Conservation (phyloP, 2,329 filamentous ascomycete species). For the Ophiocordyceps sinensis region DNA sequence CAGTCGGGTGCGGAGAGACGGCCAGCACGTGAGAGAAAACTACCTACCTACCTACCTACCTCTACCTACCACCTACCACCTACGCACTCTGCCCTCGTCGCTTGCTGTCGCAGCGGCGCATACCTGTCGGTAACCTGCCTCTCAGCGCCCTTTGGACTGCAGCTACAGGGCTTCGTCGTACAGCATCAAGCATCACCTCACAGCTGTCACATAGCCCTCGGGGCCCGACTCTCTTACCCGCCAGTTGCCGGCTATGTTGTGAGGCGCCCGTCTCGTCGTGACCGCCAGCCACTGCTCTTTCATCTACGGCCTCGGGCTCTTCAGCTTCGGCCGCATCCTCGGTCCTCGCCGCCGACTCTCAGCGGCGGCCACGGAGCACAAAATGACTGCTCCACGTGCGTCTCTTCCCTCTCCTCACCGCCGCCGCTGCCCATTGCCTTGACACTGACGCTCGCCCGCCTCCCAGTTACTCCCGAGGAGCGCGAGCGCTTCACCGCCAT, state of each 20-base stretch:
- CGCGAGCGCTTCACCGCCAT: constrained; percentile 37
- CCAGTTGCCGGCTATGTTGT: constrained; percentile 4
- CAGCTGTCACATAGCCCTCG: not conserved
- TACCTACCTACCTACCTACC: too few species aligned
- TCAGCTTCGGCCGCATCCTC: not conserved
- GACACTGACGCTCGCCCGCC: not conserved
- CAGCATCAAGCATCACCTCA: constrained; percentile 1
- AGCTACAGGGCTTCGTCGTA: not conserved
- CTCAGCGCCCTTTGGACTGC: not conserved
- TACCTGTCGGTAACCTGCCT: not conserved
- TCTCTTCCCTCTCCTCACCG: not conserved
- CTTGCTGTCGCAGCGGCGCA: not conserved
- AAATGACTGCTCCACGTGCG: constrained; percentile 4
- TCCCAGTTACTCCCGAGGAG: constrained; percentile 34
- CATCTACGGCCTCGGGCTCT: not conserved
- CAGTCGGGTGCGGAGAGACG: too few species aligned
- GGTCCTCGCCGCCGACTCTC: not conserved
- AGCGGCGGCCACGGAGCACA: not conserved
- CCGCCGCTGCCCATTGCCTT: not conserved
- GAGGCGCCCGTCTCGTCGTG: constrained; percentile 1
- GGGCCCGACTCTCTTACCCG: constrained; percentile 1
- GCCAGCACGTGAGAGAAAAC: too few species aligned
- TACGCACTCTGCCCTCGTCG: not conserved
- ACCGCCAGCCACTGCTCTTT: not conserved
- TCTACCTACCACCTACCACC: too few species aligned